A percentile compares a stretch with the other conserved stretches of the same genome.
Evolutionary conservation across 768 basidiomycete genomes (phyloP).

Genomic region (Hygrophoropsis aurantiaca): DNA sequence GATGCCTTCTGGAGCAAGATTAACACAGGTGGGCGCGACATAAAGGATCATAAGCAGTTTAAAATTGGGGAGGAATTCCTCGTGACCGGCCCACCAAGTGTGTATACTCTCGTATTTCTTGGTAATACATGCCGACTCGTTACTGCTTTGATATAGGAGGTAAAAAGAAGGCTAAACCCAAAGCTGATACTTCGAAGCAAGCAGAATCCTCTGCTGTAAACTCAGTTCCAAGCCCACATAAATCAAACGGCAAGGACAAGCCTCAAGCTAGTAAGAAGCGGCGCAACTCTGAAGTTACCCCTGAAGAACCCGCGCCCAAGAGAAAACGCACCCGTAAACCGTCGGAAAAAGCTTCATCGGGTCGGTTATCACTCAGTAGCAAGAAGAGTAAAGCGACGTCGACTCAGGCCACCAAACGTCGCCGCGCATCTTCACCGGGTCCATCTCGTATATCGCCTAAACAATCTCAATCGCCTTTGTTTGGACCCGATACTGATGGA

Average conservation of each 20-base stretch:
- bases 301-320: constrained; percentile 8
- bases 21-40: constrained; percentile 42
- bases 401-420: constrained; percentile 13
- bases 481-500: constrained; percentile 31
- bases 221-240: no score
- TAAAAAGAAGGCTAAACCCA: background rate
- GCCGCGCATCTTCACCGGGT: constrained; percentile 30
- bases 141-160: no score
- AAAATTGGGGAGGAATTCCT: constrained; percentile 52
- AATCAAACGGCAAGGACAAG: background rate
- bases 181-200: background rate
- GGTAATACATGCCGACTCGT: no score
- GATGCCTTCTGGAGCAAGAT: constrained; percentile 38
- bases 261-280: constrained; percentile 13
- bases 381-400: constrained; percentile 7
- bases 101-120: constrained; percentile 8
- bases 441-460: constrained; percentile 13
- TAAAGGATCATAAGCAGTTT: constrained; percentile 48
- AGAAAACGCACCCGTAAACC: background rate
- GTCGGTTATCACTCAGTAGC: constrained; percentile 4
- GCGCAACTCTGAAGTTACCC: constrained; percentile 6
- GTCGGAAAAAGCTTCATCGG: background rate
- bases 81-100: constrained; percentile 62
- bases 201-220: constrained; percentile 2
- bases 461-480: constrained; percentile 19